These are phyloP conservation scores for Diaporthe ilicicola DNA, from an alignment of 2,329 filamentous ascomycete genomes.

Conservation along the genomic window DNA sequence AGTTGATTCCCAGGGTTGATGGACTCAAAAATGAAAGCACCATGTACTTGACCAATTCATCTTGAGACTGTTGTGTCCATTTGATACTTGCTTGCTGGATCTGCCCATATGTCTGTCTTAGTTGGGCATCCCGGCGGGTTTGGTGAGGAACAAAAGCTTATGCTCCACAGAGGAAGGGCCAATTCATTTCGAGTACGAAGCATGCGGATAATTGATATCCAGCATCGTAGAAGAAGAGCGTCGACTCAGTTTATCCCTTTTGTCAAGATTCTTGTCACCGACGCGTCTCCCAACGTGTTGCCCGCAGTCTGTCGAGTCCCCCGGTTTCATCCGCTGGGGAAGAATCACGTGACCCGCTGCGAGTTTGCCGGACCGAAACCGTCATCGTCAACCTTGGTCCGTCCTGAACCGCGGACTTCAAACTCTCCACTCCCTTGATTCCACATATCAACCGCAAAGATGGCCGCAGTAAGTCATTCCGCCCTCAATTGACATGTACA, in stretches of 20 bases:
- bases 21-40: slow-evolving; percentile 30
- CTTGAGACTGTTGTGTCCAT: not conserved
- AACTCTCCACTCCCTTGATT: slow-evolving; percentile 55
- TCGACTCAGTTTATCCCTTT: too few species aligned
- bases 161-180: not conserved
- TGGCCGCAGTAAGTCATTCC: slow-evolving; percentile 67
- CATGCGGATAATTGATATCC: not conserved
- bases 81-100: not conserved
- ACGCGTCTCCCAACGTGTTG: too few species aligned
- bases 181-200: not conserved
- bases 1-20: slow-evolving; percentile 19
- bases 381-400: slow-evolving; percentile 25
- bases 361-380: slow-evolving; percentile 27
- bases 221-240: not conserved
- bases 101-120: not conserved
- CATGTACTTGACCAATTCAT: slow-evolving; percentile 24
- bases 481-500: slow-evolving; percentile 38
- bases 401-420: slow-evolving; percentile 20
- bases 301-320: not conserved
- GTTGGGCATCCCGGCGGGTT: not conserved
- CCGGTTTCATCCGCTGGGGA: slow-evolving; percentile 47
- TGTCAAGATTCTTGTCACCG: too few species aligned
- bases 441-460: slow-evolving; percentile 59
- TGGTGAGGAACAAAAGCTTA: not conserved
- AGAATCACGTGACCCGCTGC: slow-evolving; percentile 43